Evolutionary conservation across 176 grass and related monocot species (phyloP).

Genomic region (Phoenix roebelenii): DNA sequence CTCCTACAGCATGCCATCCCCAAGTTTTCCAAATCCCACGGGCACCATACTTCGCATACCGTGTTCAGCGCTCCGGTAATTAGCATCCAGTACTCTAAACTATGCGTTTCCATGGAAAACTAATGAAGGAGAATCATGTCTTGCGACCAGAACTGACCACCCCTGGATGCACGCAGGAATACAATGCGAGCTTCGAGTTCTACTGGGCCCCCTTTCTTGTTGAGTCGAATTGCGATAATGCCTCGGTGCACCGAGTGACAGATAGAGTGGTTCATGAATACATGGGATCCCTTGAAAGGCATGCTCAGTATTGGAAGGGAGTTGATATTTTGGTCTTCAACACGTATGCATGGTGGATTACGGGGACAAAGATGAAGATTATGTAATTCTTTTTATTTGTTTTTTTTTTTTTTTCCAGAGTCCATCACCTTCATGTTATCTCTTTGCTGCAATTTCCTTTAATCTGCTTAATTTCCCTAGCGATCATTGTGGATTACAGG

Average conservation of each 20-base stretch:
- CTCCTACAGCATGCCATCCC: not conserved
- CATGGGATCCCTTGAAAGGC: not conserved
- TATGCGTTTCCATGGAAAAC: no score
- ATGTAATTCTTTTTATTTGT: no score
- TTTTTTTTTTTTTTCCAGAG: no score
- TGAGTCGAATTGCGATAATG: constrained; percentile 17
- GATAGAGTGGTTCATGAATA: constrained; percentile 1
- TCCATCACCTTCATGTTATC: no score
- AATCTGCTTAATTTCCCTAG: no score
- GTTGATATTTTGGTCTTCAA: constrained; percentile 19
- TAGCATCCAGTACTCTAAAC: no score
- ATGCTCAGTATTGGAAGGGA: constrained; percentile 14
- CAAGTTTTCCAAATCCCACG: not conserved
- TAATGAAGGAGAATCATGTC: no score
- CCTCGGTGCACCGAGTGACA: not conserved
- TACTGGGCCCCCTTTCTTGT: constrained; percentile 21
- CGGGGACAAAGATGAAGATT: not conserved
- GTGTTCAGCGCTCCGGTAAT: no score
- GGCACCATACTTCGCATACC: no score
- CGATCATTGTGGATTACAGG: no score
- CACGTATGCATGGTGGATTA: constrained; percentile 22
- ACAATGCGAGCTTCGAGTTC: constrained; percentile 9
- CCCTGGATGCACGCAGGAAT: not conserved
- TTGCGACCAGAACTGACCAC: no score
- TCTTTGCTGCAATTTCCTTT: no score